These are phyloP conservation scores for Epichloe festucae DNA, from an alignment of 2,329 filamentous ascomycete genomes.

Conservation along the genomic window DNA sequence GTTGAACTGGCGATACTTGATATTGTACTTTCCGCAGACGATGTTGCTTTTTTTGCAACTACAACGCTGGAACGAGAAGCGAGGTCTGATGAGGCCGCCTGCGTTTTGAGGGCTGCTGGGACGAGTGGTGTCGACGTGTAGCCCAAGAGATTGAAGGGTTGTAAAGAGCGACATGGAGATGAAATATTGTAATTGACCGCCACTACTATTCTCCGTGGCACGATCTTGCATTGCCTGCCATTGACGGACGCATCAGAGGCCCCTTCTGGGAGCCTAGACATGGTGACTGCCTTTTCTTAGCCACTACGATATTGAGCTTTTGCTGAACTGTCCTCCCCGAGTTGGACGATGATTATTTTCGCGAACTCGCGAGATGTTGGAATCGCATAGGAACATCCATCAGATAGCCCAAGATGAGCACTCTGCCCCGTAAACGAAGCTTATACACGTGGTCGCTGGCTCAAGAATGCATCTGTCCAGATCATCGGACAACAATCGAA, in stretches of 20 bases:
- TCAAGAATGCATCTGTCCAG: neutral
- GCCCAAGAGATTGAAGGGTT: neutral
- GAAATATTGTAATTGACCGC: neutral
- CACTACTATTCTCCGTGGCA: neutral
- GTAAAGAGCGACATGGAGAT: neutral
- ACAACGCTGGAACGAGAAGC: neutral
- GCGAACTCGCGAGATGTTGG: neutral
- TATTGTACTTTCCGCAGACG: neutral
- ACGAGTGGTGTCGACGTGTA: neutral
- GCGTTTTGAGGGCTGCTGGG: neutral
- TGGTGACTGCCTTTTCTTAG: neutral
- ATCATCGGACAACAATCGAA: neutral
- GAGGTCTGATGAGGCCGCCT: neutral
- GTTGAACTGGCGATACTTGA: neutral
- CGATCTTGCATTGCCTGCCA: neutral
- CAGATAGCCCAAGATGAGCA: neutral
- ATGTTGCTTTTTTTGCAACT: neutral
- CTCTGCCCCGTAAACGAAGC: neutral
- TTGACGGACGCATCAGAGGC: neutral
- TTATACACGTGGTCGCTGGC: neutral
- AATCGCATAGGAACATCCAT: neutral
- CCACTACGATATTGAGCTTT: neutral
- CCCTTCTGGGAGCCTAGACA: neutral
- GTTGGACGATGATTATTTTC: neutral
- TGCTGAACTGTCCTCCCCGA: neutral